Evolutionary conservation across 1,139 yeast species (phyloP).

Genomic region (Geotrichum reessii): DNA sequence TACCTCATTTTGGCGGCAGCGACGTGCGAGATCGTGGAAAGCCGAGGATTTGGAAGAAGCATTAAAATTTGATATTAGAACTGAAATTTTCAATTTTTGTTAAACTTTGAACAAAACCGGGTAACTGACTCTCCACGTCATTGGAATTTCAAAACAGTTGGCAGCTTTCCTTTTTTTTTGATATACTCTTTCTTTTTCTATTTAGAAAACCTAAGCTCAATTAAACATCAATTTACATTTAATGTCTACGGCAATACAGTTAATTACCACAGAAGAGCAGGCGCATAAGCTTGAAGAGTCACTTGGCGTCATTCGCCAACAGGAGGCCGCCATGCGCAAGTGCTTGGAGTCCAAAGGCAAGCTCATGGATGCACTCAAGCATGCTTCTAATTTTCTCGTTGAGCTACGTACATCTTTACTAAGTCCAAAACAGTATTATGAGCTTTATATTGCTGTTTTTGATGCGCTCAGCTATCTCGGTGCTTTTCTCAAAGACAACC

Average conservation of each 20-base stretch:
- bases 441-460: slow-evolving; percentile 75
- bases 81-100: not conserved
- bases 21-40: not conserved
- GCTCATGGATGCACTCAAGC: slow-evolving; percentile 82
- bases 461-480: slow-evolving; percentile 75
- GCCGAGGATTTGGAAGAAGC: not conserved
- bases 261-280: slow-evolving; percentile 19
- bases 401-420: slow-evolving; percentile 73
- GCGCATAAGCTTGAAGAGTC: slow-evolving; percentile 44
- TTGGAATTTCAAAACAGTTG: not conserved
- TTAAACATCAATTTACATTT: not conserved
- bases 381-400: slow-evolving; percentile 74
- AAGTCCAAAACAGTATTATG: slow-evolving; percentile 91
- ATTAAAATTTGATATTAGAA: not conserved
- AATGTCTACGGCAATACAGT: slow-evolving; percentile 19
- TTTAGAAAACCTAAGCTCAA: not conserved
- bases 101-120: not conserved
- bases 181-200: not conserved
- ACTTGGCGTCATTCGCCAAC: slow-evolving; percentile 56
- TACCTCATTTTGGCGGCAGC: not conserved
- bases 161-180: not conserved
- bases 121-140: slow-evolving; percentile 10
- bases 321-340: slow-evolving; percentile 70
- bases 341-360: slow-evolving; percentile 62
- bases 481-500: slow-evolving; percentile 58